Conservation (phyloP, 345 rosid genomes). For the Lumnitzera littorea region DNA sequence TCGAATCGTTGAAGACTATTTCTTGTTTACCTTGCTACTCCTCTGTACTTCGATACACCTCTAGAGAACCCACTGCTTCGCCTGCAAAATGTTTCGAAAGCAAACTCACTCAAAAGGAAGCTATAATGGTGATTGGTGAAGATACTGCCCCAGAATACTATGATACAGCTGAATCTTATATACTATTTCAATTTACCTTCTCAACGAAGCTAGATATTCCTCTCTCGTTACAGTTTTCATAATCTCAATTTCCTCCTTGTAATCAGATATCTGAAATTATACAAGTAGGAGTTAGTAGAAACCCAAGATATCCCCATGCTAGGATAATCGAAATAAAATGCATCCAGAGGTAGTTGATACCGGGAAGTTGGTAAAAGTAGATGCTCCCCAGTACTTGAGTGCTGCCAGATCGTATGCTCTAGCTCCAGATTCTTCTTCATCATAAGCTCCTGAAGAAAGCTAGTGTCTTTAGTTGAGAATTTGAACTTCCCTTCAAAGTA, state of each 20-base stretch:
- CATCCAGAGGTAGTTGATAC: constrained; percentile 6
- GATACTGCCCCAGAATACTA: too few species aligned
- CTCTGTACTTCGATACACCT: constrained; percentile 63
- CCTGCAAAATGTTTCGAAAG: constrained; percentile 17
- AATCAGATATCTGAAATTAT: constrained; percentile 35
- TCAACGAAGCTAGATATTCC: constrained; percentile 55
- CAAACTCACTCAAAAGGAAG: not conserved
- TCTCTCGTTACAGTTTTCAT: constrained; percentile 58
- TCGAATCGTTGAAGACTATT: not conserved
- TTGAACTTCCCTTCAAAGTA: too few species aligned
- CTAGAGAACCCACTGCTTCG: constrained; percentile 72
- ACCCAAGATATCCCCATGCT: too few species aligned
- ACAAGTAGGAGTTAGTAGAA: too few species aligned
- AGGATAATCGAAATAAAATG: too few species aligned
- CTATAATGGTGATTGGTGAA: too few species aligned
- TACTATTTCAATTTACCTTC: constrained; percentile 28
- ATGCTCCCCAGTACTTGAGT: constrained; percentile 56
- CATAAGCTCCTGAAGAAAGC: constrained; percentile 44
- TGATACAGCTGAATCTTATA: too few species aligned
- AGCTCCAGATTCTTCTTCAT: constrained; percentile 70
- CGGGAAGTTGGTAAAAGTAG: constrained; percentile 58
- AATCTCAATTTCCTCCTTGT: constrained; percentile 45
- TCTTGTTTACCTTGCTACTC: constrained; percentile 52
- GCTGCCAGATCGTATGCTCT: constrained; percentile 71
- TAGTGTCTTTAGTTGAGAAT: too few species aligned